Evolutionary conservation across 2,329 filamentous ascomycete genomes (phyloP).

Genomic region (Scedosporium aurantiacum): DNA sequence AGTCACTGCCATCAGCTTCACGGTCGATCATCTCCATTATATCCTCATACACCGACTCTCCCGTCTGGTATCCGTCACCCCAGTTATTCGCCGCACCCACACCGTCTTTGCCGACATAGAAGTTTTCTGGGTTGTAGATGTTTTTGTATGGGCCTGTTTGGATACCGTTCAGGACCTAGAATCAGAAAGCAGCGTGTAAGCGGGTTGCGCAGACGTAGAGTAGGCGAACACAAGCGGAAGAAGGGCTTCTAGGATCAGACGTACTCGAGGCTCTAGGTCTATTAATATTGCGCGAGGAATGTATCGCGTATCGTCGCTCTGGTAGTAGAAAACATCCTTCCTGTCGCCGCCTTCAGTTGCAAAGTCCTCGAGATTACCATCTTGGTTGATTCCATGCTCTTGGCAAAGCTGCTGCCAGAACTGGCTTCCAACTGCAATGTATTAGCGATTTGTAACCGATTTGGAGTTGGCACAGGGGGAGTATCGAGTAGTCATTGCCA

Average conservation of each 20-base stretch:
- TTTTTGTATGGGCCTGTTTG: conserved; percentile 92
- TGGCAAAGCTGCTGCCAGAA: conserved; percentile 99
- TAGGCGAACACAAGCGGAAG: not conserved
- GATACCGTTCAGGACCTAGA: conserved; percentile 84
- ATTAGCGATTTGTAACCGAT: not conserved
- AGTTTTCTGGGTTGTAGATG: conserved; percentile 99
- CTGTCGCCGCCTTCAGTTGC: conserved; percentile 94
- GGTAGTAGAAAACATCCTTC: conserved; percentile 99
- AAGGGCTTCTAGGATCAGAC: conserved; percentile 11
- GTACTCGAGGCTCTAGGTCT: conserved; percentile 81
- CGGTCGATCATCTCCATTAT: conserved; percentile 99
- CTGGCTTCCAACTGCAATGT: conserved; percentile 77
- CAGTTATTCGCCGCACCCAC: conserved; percentile 95
- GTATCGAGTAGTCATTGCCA: not conserved
- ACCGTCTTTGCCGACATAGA: conserved; percentile 90
- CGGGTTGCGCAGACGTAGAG: not conserved
- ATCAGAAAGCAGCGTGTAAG: conserved; percentile 34
- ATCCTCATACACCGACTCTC: conserved; percentile 86
- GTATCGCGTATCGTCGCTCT: conserved; percentile 97
- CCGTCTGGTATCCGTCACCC: conserved; percentile 91
- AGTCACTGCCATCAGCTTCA: conserved; percentile 95
- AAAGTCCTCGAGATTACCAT: conserved; percentile 95
- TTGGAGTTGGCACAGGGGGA: not conserved
- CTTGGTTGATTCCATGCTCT: conserved; percentile 94
- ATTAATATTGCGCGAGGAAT: conserved; percentile 93